These are phyloP conservation scores for Erysiphe pisi DNA, from an alignment of 2,329 filamentous ascomycete genomes.

Conservation along the genomic window DNA sequence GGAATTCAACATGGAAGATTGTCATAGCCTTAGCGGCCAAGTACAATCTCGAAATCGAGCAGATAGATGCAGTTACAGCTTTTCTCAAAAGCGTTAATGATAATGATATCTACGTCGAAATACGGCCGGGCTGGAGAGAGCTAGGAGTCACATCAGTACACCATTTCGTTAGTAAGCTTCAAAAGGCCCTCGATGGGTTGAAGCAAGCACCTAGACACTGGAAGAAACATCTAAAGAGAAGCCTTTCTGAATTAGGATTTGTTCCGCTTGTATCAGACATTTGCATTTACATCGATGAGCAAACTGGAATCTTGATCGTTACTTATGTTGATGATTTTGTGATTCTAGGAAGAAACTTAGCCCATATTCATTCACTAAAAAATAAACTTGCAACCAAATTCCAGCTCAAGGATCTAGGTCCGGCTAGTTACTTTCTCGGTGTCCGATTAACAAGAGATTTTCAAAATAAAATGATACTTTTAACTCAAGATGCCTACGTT, in stretches of 20 bases:
- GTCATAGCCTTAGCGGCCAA: not conserved
- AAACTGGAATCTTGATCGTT: slow-evolving; percentile 18
- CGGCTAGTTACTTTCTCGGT: slow-evolving; percentile 21
- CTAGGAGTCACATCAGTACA: not conserved
- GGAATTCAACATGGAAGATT: slow-evolving; percentile 11
- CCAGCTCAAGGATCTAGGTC: slow-evolving; percentile 17
- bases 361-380: slow-evolving; percentile 3
- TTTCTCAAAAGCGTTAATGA: slow-evolving; percentile 19
- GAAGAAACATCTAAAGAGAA: not conserved
- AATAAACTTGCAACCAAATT: slow-evolving; percentile 21
- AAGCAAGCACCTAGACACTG: slow-evolving; percentile 22
- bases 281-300: slow-evolving; percentile 15
- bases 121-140: slow-evolving; percentile 23
- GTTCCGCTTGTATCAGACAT: not conserved
- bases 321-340: slow-evolving; percentile 23
- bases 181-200: not conserved
- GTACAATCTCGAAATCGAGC: not conserved
- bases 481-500: slow-evolving; percentile 11
- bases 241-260: slow-evolving; percentile 22
- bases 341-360: not conserved
- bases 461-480: not conserved
- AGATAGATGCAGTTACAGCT: slow-evolving; percentile 18
- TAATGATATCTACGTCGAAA: slow-evolving; percentile 4
- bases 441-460: slow-evolving; percentile 1
- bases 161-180: slow-evolving; percentile 13